Conservation (phyloP, 2,329 filamentous ascomycete genomes). For the Aschersonia sp. region DNA sequence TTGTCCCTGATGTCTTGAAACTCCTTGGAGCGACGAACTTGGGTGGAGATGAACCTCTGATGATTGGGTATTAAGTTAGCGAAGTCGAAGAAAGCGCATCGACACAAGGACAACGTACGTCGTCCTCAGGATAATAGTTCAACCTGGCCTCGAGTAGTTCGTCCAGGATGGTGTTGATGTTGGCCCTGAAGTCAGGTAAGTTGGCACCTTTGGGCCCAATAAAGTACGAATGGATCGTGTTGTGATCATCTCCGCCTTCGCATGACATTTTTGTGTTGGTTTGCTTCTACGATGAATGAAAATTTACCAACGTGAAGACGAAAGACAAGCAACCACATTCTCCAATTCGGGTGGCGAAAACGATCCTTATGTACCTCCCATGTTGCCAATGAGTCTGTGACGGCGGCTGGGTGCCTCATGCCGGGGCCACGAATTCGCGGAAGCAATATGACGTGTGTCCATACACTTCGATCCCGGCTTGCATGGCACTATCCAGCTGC, state of each 20-base stretch:
- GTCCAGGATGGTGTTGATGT: constrained; percentile 24
- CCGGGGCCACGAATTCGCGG: no score
- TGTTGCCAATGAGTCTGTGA: no score
- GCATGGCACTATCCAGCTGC: no score
- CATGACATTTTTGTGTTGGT: neutral
- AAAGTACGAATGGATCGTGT: constrained; percentile 23
- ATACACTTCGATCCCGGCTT: no score
- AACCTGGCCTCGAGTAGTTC: constrained; percentile 16
- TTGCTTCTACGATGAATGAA: neutral
- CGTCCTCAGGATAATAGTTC: constrained; percentile 21
- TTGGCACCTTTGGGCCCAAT: constrained; percentile 28
- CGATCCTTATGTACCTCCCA: no score
- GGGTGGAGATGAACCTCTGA: constrained; percentile 20
- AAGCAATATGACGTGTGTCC: no score
- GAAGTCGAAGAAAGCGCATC: neutral
- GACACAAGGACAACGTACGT: constrained; percentile 9
- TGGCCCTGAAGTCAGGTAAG: constrained; percentile 21
- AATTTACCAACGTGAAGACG: no score
- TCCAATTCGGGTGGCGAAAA: no score
- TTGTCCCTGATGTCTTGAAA: constrained; percentile 19
- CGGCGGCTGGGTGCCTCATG: no score
- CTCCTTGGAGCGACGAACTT: constrained; percentile 16
- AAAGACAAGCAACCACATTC: no score
- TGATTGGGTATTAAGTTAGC: neutral
- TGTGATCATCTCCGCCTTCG: neutral